Evolutionary conservation across 208 protist species (phyloP), one percentile per base, ranked within the genome.

Genomic region (Endotrypanum monterogeii): DNA sequence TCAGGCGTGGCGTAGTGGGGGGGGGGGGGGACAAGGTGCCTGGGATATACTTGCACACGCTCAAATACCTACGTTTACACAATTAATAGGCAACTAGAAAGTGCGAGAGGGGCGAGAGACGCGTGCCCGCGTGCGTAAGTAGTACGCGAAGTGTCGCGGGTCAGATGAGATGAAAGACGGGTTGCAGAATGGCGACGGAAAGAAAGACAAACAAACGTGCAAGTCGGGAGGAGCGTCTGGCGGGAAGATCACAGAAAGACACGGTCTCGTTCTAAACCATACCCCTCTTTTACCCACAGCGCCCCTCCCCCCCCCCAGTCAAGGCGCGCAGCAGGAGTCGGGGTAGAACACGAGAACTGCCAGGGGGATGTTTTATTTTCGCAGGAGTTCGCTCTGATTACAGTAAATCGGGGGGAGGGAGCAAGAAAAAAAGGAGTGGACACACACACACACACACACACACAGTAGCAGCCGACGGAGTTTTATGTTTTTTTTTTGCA

Each of bases 381-480:
- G 37, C 37, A 65, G 18, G 60, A 30, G 14, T 44, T 20, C 48
- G 6, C 20, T 54, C 20, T 52, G 28, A 54, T 32, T 25, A 52
- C 14, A 55, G 32, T 20, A 69, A 16, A 25, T 23, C 16, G 18
- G 7, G 16, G 20, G 37, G 5, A 7, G 25, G 23, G 25, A 57
- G 25, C 11, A 28, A 14, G 25, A 20, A 20, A 20, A 3, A 20
- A 12, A n/a, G 25, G 11, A 18, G 28, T 25, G 23, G 25, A 23
- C 14, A 23, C 66, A 57, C 50, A n/a, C 66, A 39, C 66, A 58
- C 16, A 58, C 37, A 39, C 16, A 71, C 66, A 63, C 58, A 63
- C 58, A 35, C 58, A 63, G 28, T 20, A 20, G 58, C 58, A 11
- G 30, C 9, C 58, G 25, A 48, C 12, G 32, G 25, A 23, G n/a